A percentile compares a stretch with the other conserved stretches of the same genome.
These are phyloP conservation scores for Martiniozyma asiatica DNA, from an alignment of 1,139 yeast species.

Conservation along the genomic window DNA sequence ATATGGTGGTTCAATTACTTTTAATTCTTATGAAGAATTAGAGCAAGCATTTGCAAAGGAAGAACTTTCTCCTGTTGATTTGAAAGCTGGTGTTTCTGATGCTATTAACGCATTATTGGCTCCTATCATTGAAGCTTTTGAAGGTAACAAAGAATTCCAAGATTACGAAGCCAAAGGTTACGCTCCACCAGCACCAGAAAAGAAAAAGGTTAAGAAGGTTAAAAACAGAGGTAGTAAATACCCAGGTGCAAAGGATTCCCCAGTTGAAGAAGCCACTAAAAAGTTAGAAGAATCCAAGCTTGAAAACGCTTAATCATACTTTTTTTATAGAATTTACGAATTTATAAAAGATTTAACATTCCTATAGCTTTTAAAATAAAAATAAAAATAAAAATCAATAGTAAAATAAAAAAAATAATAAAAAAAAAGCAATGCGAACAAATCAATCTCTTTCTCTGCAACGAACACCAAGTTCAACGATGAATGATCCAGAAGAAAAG, in stretches of 20 bases:
- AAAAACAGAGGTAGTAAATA: conserved; percentile 79
- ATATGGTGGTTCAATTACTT: conserved; percentile 87
- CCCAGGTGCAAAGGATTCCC: conserved; percentile 60
- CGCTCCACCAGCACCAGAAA: conserved; percentile 56
- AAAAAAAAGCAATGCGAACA: too few species aligned
- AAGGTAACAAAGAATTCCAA: conserved; percentile 54
- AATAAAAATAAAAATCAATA: background rate
- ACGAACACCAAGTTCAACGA: too few species aligned
- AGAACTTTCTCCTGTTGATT: conserved; percentile 81
- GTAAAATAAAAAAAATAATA: too few species aligned
- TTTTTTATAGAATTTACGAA: background rate
- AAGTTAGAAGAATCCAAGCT: conserved; percentile 20
- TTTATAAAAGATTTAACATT: background rate
- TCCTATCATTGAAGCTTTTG: conserved; percentile 70
- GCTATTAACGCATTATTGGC: conserved; percentile 69
- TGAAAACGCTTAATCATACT: too few species aligned
- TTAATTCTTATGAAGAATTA: conserved; percentile 54
- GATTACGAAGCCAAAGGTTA: conserved; percentile 70
- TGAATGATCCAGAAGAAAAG: too few species aligned
- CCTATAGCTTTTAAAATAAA: background rate
- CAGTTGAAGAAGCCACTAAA: conserved; percentile 12
- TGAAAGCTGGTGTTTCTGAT: conserved; percentile 84
- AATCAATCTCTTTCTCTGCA: too few species aligned
- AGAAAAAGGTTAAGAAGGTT: conserved; percentile 47
- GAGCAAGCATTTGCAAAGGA: conserved; percentile 61